Percentiles rank a stretch among this genome's conserved stretches.
Conservation (phyloP, 2,329 filamentous ascomycete species). For the Fusarium tanahbumbuense region DNA sequence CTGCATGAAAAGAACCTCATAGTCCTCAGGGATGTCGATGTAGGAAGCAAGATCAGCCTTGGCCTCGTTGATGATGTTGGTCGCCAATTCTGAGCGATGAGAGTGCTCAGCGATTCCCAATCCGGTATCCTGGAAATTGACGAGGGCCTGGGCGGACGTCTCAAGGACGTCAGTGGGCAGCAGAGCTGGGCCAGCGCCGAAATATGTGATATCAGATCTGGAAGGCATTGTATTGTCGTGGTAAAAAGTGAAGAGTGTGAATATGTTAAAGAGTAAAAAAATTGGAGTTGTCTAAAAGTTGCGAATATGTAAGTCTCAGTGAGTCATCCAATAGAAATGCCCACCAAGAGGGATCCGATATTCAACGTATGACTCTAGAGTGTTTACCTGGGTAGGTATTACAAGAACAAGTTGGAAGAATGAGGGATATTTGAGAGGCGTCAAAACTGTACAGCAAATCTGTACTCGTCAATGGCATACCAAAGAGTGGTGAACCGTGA, state of each 20-base stretch:
- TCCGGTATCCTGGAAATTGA: constrained; percentile 85
- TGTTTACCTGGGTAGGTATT: neutral
- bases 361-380: constrained; percentile 32
- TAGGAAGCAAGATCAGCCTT: constrained; percentile 79
- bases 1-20: constrained; percentile 90
- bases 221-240: constrained; percentile 67
- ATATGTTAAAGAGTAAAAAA: constrained; percentile 25
- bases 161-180: constrained; percentile 86
- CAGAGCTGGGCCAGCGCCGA: constrained; percentile 89
- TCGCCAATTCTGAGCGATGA: constrained; percentile 84
- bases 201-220: constrained; percentile 82
- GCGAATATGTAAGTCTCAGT: constrained; percentile 21
- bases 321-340: constrained; percentile 44
- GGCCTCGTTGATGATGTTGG: constrained; percentile 80
- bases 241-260: constrained; percentile 17
- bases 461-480: constrained; percentile 14
- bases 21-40: constrained; percentile 85
- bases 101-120: constrained; percentile 91
- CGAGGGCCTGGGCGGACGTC: constrained; percentile 77
- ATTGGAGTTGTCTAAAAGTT: constrained; percentile 25
- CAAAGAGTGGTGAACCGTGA: constrained; percentile 12
- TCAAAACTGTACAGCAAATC: neutral
- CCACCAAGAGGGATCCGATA: constrained; percentile 21
- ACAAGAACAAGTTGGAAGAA: neutral
- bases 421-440: constrained; percentile 6